phyloP scores from a whole-genome alignment of 371 early-diverging fungal genomes.

The Actinomortierella ambigua region DNA sequence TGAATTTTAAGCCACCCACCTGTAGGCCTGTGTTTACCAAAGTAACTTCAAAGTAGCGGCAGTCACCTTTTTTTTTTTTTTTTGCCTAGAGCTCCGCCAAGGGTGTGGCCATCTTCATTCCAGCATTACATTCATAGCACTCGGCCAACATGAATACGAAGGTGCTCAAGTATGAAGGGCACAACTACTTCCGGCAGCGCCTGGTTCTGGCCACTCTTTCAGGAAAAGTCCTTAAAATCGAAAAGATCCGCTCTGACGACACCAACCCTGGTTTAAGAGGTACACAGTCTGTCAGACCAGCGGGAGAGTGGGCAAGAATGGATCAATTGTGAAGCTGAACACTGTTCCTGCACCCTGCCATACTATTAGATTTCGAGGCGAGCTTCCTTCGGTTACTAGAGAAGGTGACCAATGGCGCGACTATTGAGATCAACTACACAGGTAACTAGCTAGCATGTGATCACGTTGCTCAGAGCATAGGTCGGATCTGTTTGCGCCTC shows the following conservation, averaged over 20 bases:
- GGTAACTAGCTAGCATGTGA: conserved; percentile 50
- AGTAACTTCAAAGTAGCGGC: no score
- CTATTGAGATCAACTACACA: conserved; percentile 91
- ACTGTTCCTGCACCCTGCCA: not conserved
- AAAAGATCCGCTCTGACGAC: conserved; percentile 87
- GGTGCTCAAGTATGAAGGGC: conserved; percentile 71
- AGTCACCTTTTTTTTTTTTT: no score
- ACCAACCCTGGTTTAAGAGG: conserved; percentile 88
- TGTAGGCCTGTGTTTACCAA: no score
- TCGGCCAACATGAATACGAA: conserved; percentile 12
- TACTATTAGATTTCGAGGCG: conserved; percentile 81
- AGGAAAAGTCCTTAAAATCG: conserved; percentile 84
- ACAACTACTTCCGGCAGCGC: conserved; percentile 85
- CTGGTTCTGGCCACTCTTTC: conserved; percentile 92
- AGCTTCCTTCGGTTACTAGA: conserved; percentile 88
- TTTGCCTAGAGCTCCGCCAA: no score
- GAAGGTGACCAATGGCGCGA: conserved; percentile 90
- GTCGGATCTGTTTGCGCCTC: not conserved
- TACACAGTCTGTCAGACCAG: conserved; percentile 17
- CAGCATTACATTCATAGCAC: no score
- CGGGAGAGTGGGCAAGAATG: no score
- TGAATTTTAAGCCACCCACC: no score
- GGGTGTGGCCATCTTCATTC: no score
- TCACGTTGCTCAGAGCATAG: no score
- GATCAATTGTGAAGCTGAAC: not conserved